phyloP scores from a whole-genome alignment of 257 asterid species.

The Jacaranda mimosifolia region DNA sequence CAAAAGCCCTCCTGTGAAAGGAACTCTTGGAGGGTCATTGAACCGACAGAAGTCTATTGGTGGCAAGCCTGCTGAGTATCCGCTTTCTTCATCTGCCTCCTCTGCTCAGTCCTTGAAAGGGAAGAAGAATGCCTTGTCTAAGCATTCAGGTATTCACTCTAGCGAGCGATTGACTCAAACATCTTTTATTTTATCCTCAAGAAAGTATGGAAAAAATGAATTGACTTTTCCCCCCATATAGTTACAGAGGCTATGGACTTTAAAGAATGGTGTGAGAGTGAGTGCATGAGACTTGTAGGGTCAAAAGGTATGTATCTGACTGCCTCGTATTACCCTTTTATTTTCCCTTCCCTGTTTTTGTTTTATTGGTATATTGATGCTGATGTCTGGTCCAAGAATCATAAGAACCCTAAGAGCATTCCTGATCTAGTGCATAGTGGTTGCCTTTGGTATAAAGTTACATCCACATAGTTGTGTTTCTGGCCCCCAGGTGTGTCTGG shows the following conservation, averaged over 20 bases:
- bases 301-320: slow-evolving; percentile 54
- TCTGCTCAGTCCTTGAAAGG: slow-evolving; percentile 50
- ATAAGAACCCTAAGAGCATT: not conserved
- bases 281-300: slow-evolving; percentile 65
- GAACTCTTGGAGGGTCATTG: slow-evolving; percentile 48
- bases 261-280: slow-evolving; percentile 77
- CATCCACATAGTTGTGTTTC: not conserved
- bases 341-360: not conserved
- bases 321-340: not conserved
- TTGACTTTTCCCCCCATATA: slow-evolving; percentile 3
- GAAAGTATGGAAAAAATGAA: not conserved
- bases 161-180: not conserved
- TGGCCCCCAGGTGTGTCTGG: not conserved
- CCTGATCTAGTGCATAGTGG: not conserved
- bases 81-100: slow-evolving; percentile 46
- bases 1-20: slow-evolving; percentile 56
- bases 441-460: not conserved
- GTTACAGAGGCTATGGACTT: slow-evolving; percentile 75
- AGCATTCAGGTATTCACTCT: slow-evolving; percentile 56
- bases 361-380: not conserved
- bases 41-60: slow-evolving; percentile 56
- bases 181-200: not conserved
- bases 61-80: slow-evolving; percentile 45
- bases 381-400: not conserved
- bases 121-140: slow-evolving; percentile 54